Evolutionary conservation across 345 rosid species (phyloP).

Genomic region (Ailanthus altissimus): DNA sequence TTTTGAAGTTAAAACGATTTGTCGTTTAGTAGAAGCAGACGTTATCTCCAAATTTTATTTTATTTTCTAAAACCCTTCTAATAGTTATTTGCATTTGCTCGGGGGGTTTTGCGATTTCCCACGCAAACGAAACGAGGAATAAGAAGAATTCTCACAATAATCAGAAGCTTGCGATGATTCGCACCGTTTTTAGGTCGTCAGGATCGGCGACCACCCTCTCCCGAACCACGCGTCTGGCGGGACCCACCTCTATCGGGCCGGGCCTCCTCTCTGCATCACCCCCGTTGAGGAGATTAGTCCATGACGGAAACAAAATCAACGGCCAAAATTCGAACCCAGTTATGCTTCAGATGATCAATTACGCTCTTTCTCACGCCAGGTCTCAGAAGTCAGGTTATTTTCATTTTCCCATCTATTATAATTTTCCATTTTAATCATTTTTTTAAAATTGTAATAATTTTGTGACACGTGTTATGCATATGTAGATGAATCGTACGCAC

Average conservation of each 20-base stretch:
- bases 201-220: conserved; percentile 28
- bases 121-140: conserved; percentile 1
- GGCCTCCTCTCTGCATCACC: conserved; percentile 20
- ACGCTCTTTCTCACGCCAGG: conserved; percentile 74
- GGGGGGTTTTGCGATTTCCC: conserved; percentile 11
- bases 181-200: conserved; percentile 35
- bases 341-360: conserved; percentile 83
- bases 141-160: conserved; percentile 10
- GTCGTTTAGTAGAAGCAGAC: neutral
- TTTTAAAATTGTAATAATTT: neutral
- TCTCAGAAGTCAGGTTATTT: conserved; percentile 69
- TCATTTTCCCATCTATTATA: neutral
- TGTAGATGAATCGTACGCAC: conserved; percentile 70
- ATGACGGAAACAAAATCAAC: conserved; percentile 43
- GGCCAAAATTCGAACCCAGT: conserved; percentile 59
- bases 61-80: conserved; percentile 24
- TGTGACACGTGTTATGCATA: neutral
- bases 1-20: neutral
- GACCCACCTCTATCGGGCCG: conserved; percentile 13
- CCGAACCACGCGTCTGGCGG: neutral
- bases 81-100: too few species aligned
- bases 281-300: conserved; percentile 44
- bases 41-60: too few species aligned
- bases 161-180: conserved; percentile 47
- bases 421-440: neutral